Conservation (phyloP, 805 yeast genomes). For the Spathaspora arborariae region DNA sequence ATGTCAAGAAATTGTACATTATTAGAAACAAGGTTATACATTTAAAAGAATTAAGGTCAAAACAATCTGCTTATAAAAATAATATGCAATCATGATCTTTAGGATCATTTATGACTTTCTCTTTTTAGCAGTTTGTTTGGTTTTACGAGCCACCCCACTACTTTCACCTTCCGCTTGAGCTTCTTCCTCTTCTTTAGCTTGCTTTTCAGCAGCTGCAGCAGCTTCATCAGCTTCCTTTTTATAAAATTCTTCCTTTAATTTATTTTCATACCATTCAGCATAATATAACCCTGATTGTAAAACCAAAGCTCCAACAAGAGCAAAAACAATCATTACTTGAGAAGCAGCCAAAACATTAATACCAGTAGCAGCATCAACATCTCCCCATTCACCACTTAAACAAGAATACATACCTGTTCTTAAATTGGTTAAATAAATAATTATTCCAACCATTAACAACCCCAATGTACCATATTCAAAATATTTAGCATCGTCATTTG, state of each 20-base stretch:
- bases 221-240: constrained; percentile 24
- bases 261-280: constrained; percentile 60
- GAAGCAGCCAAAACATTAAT: constrained; percentile 90
- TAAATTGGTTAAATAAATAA: constrained; percentile 83
- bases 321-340: constrained; percentile 66
- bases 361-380: constrained; percentile 81
- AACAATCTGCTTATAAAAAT: not conserved
- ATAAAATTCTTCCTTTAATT: constrained; percentile 29
- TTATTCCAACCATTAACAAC: constrained; percentile 65
- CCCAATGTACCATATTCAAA: constrained; percentile 88
- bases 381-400: constrained; percentile 83
- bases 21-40: not conserved
- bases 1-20: not conserved
- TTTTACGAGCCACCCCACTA: not conserved
- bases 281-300: constrained; percentile 88
- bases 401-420: constrained; percentile 75
- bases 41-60: not conserved
- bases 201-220: constrained; percentile 13
- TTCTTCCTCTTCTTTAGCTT: constrained; percentile 10
- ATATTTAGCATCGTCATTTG: constrained; percentile 76
- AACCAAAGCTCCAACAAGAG: constrained; percentile 73
- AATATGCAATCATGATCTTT: not conserved
- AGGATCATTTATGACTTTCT: constrained; percentile 5
- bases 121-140: constrained; percentile 1
- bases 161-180: constrained; percentile 9